Percentiles rank a stretch among this genome's conserved stretches.
Evolutionary conservation across 768 basidiomycete genomes (phyloP).

Genomic region (Suillus lakei): DNA sequence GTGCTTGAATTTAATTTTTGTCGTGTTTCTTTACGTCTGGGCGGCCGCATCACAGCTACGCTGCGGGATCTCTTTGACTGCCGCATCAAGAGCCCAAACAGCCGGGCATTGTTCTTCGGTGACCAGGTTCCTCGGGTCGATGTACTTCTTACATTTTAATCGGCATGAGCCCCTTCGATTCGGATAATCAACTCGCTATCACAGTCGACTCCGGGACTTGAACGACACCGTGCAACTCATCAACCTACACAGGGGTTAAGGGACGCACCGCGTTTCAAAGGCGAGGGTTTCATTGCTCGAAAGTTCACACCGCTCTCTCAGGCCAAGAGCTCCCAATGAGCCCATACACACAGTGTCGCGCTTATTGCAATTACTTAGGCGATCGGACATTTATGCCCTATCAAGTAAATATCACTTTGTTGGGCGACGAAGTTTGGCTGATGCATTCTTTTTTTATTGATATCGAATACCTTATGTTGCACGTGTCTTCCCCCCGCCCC

Average conservation of each 20-base stretch:
- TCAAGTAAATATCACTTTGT: conserved; percentile 2
- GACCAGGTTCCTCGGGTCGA: not conserved
- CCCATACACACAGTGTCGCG: not conserved
- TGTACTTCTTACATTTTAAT: not conserved
- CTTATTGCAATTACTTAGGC: not conserved
- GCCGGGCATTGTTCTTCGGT: not conserved
- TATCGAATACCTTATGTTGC: not conserved
- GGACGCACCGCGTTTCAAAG: not conserved
- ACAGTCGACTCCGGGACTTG: not conserved
- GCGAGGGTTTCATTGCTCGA: not conserved
- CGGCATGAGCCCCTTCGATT: not conserved
- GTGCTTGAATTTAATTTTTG: not conserved
- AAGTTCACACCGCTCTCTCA: conserved; percentile 1
- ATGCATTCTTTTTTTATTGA: conserved; percentile 8
- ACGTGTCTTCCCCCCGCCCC: not conserved
- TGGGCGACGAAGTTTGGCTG: not conserved
- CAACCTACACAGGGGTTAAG: not conserved
- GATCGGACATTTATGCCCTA: not conserved
- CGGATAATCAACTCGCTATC: not conserved
- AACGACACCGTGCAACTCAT: not conserved
- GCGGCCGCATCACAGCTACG: not conserved
- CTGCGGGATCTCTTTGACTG: not conserved
- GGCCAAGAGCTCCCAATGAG: not conserved
- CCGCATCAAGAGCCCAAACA: not conserved
- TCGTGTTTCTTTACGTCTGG: conserved; percentile 1